These are phyloP conservation scores for Coemansia sp. DNA, from an alignment of 192 early-diverging fungal species.

Conservation along the genomic window DNA sequence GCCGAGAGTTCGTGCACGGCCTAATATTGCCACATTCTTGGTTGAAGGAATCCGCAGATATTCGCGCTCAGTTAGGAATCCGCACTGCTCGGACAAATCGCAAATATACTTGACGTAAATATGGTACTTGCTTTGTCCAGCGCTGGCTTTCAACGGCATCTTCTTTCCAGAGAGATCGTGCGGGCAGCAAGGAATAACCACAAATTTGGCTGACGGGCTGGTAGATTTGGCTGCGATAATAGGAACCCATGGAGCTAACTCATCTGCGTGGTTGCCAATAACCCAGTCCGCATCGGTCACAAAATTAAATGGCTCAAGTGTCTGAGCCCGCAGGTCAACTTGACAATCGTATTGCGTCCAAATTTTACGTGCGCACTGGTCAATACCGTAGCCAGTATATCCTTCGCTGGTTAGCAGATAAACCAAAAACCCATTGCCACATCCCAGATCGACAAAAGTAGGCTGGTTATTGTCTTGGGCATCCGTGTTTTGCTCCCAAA, in stretches of 20 bases:
- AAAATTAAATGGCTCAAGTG: constrained; percentile 52
- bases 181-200: constrained; percentile 86
- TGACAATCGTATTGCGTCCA: constrained; percentile 62
- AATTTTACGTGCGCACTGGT: constrained; percentile 71
- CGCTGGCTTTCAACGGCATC: constrained; percentile 41
- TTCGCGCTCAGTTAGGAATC: constrained; percentile 64
- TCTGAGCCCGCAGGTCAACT: constrained; percentile 56
- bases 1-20: constrained; percentile 34
- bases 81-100: constrained; percentile 55
- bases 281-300: constrained; percentile 61
- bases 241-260: constrained; percentile 83
- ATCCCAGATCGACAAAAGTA: constrained; percentile 80
- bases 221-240: constrained; percentile 62
- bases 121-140: constrained; percentile 66
- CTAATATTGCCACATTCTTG: constrained; percentile 73
- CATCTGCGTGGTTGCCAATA: constrained; percentile 89
- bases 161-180: constrained; percentile 68
- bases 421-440: constrained; percentile 83
- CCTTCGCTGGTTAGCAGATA: constrained; percentile 72
- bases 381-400: constrained; percentile 70
- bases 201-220: constrained; percentile 34
- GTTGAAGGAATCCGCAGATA: constrained; percentile 78
- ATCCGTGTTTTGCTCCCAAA: constrained; percentile 60
- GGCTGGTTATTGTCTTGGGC: constrained; percentile 21
- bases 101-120: constrained; percentile 66